Percentiles rank a stretch among this genome's conserved stretches.
These are phyloP conservation scores for Tylopilus intermedius DNA, from an alignment of 768 basidiomycete genomes.

Conservation along the genomic window DNA sequence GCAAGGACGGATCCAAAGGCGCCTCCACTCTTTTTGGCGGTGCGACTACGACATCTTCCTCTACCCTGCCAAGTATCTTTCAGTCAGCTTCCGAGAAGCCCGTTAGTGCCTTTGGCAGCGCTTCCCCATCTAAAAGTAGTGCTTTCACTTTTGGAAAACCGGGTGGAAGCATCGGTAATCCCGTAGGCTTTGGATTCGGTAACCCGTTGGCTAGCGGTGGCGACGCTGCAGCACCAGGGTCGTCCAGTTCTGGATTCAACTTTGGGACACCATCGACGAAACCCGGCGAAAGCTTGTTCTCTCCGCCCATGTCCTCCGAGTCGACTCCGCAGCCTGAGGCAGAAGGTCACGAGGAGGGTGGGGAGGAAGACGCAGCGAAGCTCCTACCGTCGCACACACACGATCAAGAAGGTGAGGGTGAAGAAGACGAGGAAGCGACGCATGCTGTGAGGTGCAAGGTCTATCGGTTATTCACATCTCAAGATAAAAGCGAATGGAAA, in stretches of 20 bases:
- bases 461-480: conserved; percentile 52
- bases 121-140: conserved; percentile 22
- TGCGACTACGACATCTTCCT: conserved; percentile 7
- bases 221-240: conserved; percentile 12
- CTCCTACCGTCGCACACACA: conserved; percentile 34
- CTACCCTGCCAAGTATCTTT: conserved; percentile 18
- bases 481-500: conserved; percentile 48
- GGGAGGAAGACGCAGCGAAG: conserved; percentile 28
- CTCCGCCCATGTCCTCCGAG: conserved; percentile 25
- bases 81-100: conserved; percentile 22
- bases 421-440: conserved; percentile 71
- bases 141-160: conserved; percentile 29
- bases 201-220: conserved; percentile 16
- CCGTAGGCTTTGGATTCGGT: conserved; percentile 55
- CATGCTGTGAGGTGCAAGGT: conserved; percentile 58
- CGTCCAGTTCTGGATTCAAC: conserved; percentile 18
- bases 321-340: conserved; percentile 29
- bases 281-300: conserved; percentile 21
- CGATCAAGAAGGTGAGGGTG: conserved; percentile 73
- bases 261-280: conserved; percentile 24
- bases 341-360: conserved; percentile 22
- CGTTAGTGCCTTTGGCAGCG: conserved; percentile 26
- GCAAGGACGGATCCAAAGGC: conserved; percentile 13
- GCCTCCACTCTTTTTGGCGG: conserved; percentile 19
- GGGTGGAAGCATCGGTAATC: conserved; percentile 54